These are phyloP conservation scores for Astraeus odoratus DNA, from an alignment of 768 basidiomycete genomes.

Conservation along the genomic window DNA sequence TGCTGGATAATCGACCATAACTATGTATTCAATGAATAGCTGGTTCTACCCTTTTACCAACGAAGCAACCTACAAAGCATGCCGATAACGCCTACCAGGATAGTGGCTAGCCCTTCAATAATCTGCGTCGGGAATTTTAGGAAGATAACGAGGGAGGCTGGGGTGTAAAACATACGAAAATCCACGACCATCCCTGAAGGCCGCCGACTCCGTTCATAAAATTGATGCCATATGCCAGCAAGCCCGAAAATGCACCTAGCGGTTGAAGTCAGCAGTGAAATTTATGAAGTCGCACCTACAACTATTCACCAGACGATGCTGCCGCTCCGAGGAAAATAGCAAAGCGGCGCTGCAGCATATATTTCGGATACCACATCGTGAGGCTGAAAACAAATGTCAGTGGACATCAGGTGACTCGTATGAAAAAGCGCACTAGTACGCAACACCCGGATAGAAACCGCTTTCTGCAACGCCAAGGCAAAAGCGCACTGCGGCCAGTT, in stretches of 20 bases:
- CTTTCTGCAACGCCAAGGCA: conserved; percentile 63
- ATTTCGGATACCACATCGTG: conserved; percentile 63
- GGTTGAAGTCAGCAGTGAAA: background rate
- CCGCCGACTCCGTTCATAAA: conserved; percentile 43
- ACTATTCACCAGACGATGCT: conserved; percentile 44
- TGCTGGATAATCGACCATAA: conserved; percentile 53
- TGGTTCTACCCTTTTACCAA: background rate
- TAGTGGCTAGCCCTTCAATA: conserved; percentile 56
- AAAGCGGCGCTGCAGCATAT: conserved; percentile 52
- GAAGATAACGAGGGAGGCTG: background rate
- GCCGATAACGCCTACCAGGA: conserved; percentile 45
- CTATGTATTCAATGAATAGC: conserved; percentile 18
- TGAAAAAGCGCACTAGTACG: conserved; percentile 50
- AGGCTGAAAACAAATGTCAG: conserved; percentile 31
- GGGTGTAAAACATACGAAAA: conserved; percentile 39
- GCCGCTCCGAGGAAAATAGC: conserved; percentile 63
- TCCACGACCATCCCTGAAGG: conserved; percentile 59
- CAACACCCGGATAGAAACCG: conserved; percentile 66
- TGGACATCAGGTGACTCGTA: too few species aligned
- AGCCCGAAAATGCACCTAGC: conserved; percentile 47
- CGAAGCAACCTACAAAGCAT: conserved; percentile 32
- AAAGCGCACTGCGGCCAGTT: conserved; percentile 51
- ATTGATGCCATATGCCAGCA: conserved; percentile 49
- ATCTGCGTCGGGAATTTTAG: conserved; percentile 15
- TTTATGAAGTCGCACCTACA: background rate